Evolutionary conservation across 768 basidiomycete species (phyloP), one percentile per base, ranked within the genome.

Genomic region (Naganishia antarctica): DNA sequence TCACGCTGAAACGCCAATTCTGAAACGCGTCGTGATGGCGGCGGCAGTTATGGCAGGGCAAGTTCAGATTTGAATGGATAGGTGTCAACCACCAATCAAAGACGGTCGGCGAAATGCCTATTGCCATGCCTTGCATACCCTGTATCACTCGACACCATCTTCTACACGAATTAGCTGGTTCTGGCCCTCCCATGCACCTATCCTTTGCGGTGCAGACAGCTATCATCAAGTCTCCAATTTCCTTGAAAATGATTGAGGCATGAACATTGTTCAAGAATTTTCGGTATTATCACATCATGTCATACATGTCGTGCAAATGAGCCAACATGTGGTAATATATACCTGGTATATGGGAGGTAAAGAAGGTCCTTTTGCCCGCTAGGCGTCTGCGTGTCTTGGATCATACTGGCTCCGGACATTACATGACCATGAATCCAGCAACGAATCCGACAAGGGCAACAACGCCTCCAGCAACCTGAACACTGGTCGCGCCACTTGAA

Each of bases 391-490:
- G n/a, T 32, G 21, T 34, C 11, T 32, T 12, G 4, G 28, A 12
- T 51, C 31, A 32, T 26, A 31, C 21, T n/a, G n/a, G 5, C 2
- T 29, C 7, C 29, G 26, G 21, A n/a, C 6, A 18, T 51, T 57
- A 57, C 9, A 57, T 34, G 21, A 57, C 53, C 37, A 57, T 57
- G 37, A 57, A 37, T 23, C 62, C 62, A n/a, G 50, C 62, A 18
- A 63, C 50, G 40, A 63, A 44, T 18, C 49, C 62, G 31, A 63
- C 50, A 25, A 63, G 21, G 3, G 49, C 50, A 18, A 63, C 40
- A 7, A 57, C 13, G 15, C 53, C 53, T 9, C 62, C 62, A 32
- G 62, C 50, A 26, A 63, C 50, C 41, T 63, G 49, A 29, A 63
- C 40, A 4, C 21, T 32, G 6, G 49, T 43, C 7, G 62, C 62